Evolutionary conservation across 73 alveolate genomes (phyloP).

Genomic region (Strombidium stylifer): DNA sequence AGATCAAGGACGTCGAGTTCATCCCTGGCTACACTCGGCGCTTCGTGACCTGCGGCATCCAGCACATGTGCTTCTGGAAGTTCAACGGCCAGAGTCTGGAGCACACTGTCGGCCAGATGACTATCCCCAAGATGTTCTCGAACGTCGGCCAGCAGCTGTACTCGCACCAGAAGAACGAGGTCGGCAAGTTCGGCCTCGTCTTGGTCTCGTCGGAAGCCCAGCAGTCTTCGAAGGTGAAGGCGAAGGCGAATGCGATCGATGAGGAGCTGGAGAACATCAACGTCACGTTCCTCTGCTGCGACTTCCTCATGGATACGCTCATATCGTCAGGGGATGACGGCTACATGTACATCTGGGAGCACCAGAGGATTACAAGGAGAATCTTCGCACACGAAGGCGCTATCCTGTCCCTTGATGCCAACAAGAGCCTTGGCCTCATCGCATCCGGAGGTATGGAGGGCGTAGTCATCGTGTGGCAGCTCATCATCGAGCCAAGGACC

Average conservation of each 20-base stretch:
- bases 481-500: slow-evolving; percentile 31
- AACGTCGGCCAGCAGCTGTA: slow-evolving; percentile 52
- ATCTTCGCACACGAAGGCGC: slow-evolving; percentile 81
- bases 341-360: slow-evolving; percentile 72
- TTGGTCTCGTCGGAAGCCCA: slow-evolving; percentile 57
- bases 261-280: slow-evolving; percentile 60
- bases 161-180: slow-evolving; percentile 14
- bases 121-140: slow-evolving; percentile 51
- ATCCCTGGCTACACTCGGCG: slow-evolving; percentile 81
- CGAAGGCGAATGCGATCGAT: slow-evolving; percentile 4
- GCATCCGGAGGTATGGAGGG: slow-evolving; percentile 93
- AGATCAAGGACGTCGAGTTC: slow-evolving; percentile 94
- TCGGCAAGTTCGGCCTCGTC: slow-evolving; percentile 57
- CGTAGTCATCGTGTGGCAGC: slow-evolving; percentile 72
- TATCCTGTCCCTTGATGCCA: slow-evolving; percentile 66
- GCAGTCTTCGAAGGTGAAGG: slow-evolving; percentile 27
- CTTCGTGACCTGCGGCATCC: slow-evolving; percentile 95
- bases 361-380: slow-evolving; percentile 66
- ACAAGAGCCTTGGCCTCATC: slow-evolving; percentile 61
- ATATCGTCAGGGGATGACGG: slow-evolving; percentile 70
- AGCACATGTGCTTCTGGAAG: slow-evolving; percentile 93
- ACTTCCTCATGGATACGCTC: slow-evolving; percentile 40
- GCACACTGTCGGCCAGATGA: slow-evolving; percentile 58
- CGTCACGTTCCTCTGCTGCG: slow-evolving; percentile 56
- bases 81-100: slow-evolving; percentile 77